Evolutionary conservation across 228 moss, liverwort and hornwort species (phyloP).

Genomic region (Sphagnum magellanicum): DNA sequence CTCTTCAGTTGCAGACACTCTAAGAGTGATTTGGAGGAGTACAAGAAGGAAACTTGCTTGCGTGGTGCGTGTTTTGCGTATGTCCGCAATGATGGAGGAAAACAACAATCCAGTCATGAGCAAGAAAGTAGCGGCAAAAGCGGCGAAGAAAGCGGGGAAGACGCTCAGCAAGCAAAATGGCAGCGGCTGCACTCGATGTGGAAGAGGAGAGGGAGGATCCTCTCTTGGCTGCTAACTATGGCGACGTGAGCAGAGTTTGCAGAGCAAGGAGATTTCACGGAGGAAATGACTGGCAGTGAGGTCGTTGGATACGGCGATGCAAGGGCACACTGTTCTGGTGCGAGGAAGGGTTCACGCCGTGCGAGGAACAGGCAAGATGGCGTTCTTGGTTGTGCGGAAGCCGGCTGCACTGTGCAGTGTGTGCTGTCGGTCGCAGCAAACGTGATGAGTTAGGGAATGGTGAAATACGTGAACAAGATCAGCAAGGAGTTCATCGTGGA

Average conservation of each 20-base stretch:
- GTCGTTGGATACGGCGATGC: slow-evolving; percentile 21
- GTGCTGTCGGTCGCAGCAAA: slow-evolving; percentile 43
- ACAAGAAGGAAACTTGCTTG: too few species aligned
- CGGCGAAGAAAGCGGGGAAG: slow-evolving; percentile 72
- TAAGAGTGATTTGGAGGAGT: too few species aligned
- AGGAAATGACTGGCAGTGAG: slow-evolving; percentile 54
- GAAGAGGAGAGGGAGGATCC: slow-evolving; percentile 63
- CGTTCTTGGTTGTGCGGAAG: slow-evolving; percentile 67
- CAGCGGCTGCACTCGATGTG: slow-evolving; percentile 33
- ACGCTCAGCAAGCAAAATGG: slow-evolving; percentile 51
- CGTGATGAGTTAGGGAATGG: slow-evolving; percentile 75
- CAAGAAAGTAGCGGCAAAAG: slow-evolving; percentile 77
- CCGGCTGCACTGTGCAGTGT: slow-evolving; percentile 71
- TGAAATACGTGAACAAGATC: slow-evolving; percentile 61
- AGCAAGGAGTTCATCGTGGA: slow-evolving; percentile 87
- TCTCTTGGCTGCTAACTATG: slow-evolving; percentile 58
- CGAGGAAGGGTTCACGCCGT: slow-evolving; percentile 81
- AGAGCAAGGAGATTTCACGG: slow-evolving; percentile 48
- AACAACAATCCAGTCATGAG: slow-evolving; percentile 20
- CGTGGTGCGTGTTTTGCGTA: too few species aligned
- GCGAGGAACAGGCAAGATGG: slow-evolving; percentile 51
- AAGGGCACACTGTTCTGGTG: slow-evolving; percentile 52
- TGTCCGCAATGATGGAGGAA: slow-evolving; percentile 16
- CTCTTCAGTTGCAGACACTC: too few species aligned
- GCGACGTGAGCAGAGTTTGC: slow-evolving; percentile 58